These are phyloP conservation scores for Phalaenopsis equestris DNA, from an alignment of 106 monocot genomes.

Conservation along the genomic window DNA sequence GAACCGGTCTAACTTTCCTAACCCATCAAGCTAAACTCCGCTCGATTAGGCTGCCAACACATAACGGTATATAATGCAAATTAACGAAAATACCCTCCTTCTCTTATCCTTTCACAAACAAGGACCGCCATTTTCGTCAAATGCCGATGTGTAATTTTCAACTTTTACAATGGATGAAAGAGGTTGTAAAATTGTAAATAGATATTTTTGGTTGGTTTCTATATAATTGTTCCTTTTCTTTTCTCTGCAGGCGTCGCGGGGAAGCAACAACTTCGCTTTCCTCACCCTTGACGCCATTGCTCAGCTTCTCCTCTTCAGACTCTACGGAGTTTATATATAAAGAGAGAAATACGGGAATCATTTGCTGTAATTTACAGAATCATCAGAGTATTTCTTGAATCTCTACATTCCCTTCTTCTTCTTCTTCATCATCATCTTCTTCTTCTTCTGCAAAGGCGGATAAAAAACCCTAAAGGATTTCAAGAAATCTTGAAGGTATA, in stretches of 20 bases:
- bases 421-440: not conserved
- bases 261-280: not conserved
- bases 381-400: conserved; percentile 1
- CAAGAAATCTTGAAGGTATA: not conserved
- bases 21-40: not conserved
- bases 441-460: not conserved
- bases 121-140: not conserved
- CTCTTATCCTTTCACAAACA: not conserved
- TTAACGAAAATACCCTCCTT: not conserved
- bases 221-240: not conserved
- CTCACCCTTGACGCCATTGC: conserved; percentile 5
- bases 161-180: too few species aligned
- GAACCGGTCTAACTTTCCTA: not conserved
- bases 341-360: not conserved
- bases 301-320: not conserved
- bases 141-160: not conserved
- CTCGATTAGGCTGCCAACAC: not conserved
- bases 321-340: not conserved
- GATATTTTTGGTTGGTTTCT: too few species aligned
- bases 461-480: not conserved
- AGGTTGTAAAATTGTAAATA: too few species aligned
- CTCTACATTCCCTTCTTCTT: not conserved
- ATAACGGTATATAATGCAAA: not conserved
- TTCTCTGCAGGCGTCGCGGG: not conserved
- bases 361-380: not conserved